Conservation (phyloP, 2,329 filamentous ascomycete genomes). For the Aspergillus fumigatiaffinis region DNA sequence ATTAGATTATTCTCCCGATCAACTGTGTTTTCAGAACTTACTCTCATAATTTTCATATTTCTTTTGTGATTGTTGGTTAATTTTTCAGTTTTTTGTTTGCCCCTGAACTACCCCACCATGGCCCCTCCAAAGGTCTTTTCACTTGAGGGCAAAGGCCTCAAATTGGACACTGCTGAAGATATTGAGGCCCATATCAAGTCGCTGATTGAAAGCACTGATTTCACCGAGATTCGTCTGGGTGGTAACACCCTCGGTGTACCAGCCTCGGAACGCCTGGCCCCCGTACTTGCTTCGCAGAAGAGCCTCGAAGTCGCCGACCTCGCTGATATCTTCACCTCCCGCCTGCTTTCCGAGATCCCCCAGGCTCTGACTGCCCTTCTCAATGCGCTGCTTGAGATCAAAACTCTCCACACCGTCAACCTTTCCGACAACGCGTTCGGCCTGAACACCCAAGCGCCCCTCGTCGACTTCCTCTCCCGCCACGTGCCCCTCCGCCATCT, state of each 20-base stretch:
- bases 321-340: constrained; percentile 95
- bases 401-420: constrained; percentile 85
- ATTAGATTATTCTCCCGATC: background rate
- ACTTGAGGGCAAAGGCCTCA: constrained; percentile 85
- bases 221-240: constrained; percentile 76
- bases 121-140: constrained; percentile 65
- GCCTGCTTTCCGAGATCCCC: constrained; percentile 89
- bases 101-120: constrained; percentile 44
- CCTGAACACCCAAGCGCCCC: constrained; percentile 86
- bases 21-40: no score
- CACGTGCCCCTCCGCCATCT: constrained; percentile 91
- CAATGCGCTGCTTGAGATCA: constrained; percentile 78
- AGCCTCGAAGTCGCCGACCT: constrained; percentile 78
- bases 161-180: constrained; percentile 84
- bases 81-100: constrained; percentile 4
- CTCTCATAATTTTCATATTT: background rate
- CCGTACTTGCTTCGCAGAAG: constrained; percentile 80
- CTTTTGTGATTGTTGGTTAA: background rate
- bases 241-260: constrained; percentile 92
- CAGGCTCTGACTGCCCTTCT: constrained; percentile 81
- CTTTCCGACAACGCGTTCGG: constrained; percentile 98
- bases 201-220: constrained; percentile 64
- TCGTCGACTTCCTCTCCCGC: constrained; percentile 84
- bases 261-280: constrained; percentile 79
- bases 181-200: constrained; percentile 77